These are phyloP conservation scores for Kodamaea ohmeri DNA, from an alignment of 1,139 yeast genomes.

Conservation along the genomic window DNA sequence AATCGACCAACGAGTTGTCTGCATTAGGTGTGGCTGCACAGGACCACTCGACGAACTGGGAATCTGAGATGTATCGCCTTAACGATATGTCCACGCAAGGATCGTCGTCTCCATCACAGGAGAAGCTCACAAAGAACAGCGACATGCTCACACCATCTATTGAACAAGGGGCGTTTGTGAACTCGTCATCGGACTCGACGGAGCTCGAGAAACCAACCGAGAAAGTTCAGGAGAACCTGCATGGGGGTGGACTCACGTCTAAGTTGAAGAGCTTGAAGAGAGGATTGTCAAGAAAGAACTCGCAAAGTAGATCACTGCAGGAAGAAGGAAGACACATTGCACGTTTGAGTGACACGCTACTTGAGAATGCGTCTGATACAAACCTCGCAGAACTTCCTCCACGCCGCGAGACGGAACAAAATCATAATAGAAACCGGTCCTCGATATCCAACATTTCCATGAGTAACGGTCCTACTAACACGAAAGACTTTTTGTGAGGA, in stretches of 20 bases:
- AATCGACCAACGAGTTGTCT: constrained; percentile 48
- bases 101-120: constrained; percentile 2
- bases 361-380: constrained; percentile 15
- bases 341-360: constrained; percentile 37
- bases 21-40: constrained; percentile 71
- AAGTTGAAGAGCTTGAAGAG: constrained; percentile 19
- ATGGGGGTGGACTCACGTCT: constrained; percentile 15
- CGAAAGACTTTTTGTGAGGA: constrained; percentile 26
- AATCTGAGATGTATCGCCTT: constrained; percentile 55
- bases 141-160: constrained; percentile 25
- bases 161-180: constrained; percentile 15
- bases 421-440: constrained; percentile 32
- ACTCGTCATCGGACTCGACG: constrained; percentile 7
- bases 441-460: constrained; percentile 25
- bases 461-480: constrained; percentile 31
- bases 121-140: constrained; percentile 9
- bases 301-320: constrained; percentile 8
- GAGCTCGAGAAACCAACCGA: constrained; percentile 9
- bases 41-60: constrained; percentile 71
- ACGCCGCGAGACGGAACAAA: constrained; percentile 10
- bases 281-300: constrained; percentile 24
- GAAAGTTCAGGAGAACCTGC: constrained; percentile 1
- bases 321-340: constrained; percentile 19
- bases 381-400: constrained; percentile 11
- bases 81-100: constrained; percentile 28